A percentile compares a stretch with the other conserved stretches of the same genome.
Conservation (phyloP, 2,329 filamentous ascomycete species). For the Aureobasidium mangrovei region DNA sequence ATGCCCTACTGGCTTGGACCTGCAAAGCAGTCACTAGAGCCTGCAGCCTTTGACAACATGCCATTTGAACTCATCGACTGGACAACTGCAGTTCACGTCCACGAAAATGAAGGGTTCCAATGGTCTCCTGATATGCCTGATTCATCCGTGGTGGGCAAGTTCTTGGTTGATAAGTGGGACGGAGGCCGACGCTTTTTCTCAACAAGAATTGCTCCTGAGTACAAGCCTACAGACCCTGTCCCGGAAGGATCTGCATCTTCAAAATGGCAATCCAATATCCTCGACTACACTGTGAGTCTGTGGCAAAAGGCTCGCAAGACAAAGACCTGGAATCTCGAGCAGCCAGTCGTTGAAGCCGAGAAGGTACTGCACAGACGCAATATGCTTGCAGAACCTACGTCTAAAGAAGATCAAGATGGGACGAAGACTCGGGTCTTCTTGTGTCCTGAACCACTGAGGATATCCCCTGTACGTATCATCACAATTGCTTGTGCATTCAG, state of each 20-base stretch:
- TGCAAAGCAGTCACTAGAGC: slow-evolving; percentile 14
- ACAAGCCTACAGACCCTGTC: slow-evolving; percentile 57
- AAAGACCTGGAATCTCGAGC: slow-evolving; percentile 50
- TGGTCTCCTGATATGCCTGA: slow-evolving; percentile 38
- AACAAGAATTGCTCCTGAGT: slow-evolving; percentile 35
- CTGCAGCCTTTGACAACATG: neutral
- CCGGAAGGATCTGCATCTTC: slow-evolving; percentile 44
- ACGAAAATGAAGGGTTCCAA: slow-evolving; percentile 30
- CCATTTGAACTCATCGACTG: slow-evolving; percentile 48
- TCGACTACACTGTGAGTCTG: slow-evolving; percentile 75
- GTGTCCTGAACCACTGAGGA: slow-evolving; percentile 64
- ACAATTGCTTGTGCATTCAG: neutral
- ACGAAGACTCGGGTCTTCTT: slow-evolving; percentile 47
- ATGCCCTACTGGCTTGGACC: slow-evolving; percentile 83
- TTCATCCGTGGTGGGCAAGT: slow-evolving; percentile 38
- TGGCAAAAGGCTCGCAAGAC: slow-evolving; percentile 52
- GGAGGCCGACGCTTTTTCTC: slow-evolving; percentile 53
- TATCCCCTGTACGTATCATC: slow-evolving; percentile 59
- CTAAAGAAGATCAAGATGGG: slow-evolving; percentile 39
- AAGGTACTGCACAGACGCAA: slow-evolving; percentile 72
- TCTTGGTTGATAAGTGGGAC: slow-evolving; percentile 48
- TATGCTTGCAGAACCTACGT: slow-evolving; percentile 59
- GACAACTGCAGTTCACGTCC: slow-evolving; percentile 42
- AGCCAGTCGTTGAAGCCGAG: slow-evolving; percentile 73
- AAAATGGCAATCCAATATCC: slow-evolving; percentile 48